Evolutionary conservation across 2,329 filamentous ascomycete species (phyloP), one percentile per base, ranked within the genome.

Genomic region (Colletotrichum sp.): DNA sequence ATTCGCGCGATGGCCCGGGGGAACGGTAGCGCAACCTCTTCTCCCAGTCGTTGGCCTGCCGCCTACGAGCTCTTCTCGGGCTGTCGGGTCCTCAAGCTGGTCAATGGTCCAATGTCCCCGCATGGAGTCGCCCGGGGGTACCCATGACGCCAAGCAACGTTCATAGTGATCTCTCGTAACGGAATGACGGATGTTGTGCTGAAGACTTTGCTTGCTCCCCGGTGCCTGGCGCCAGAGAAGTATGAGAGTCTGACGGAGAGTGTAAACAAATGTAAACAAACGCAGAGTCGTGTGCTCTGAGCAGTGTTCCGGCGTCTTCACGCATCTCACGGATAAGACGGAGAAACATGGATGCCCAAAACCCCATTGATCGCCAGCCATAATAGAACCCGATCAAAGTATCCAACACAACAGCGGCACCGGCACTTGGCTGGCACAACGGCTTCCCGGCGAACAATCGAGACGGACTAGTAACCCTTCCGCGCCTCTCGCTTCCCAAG

Each of bases 61-160:
- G 51, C n/a, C 47, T 21, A 27, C 55, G 38, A 54, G 67, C 31
- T n/a, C 36, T 31, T n/a, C 55, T 73, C 67, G 68, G 68, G 38
- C 51, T 57, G 43, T 15, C 54, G 62, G 68, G 62, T 18, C 16
- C 65, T 31, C 33, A 24, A 1, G 36, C 18, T 63, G 65, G 69
- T 47, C 43, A 33, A 68, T 47, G 27, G 24, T 68, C 21, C 54
- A 66, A 70, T 62, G 57, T 71, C 71, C 71, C 71, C 62, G 68
- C 71, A 71, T 71, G 57, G 62, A 33, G 43, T 63, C 34, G 55
- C 31, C 55, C 21, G 57, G 67, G 62, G 43, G 15, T 2, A 57
- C 34, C 68, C 71, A 43, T 71, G 68, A 15, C 29, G 62, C 71
- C 71, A 51, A 66, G 71, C 24, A 61, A 13, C 16, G 33, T 57